Conservation (phyloP, 306 rosid genomes). For the Fagus crenata region DNA sequence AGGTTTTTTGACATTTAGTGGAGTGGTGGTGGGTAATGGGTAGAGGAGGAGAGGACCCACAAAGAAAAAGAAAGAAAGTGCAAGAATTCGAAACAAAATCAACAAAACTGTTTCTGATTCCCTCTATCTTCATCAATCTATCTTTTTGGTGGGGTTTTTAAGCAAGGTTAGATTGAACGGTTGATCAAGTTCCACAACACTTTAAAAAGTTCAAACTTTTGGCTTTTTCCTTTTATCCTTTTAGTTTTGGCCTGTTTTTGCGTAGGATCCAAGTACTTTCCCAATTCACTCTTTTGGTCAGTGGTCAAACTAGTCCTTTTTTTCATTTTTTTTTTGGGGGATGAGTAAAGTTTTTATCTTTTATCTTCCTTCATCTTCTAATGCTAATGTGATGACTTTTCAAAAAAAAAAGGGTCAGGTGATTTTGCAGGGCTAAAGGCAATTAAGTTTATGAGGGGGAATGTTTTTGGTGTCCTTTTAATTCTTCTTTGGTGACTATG, state of each 20-base stretch:
- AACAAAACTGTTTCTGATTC: not conserved
- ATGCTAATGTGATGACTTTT: conserved; percentile 14
- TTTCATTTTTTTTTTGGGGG: no score
- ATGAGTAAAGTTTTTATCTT: not conserved
- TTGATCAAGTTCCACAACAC: conserved; percentile 27
- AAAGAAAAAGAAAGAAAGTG: conserved; percentile 31
- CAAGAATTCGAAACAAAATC: conserved; percentile 23
- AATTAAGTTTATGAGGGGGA: conserved; percentile 28
- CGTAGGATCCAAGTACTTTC: conserved; percentile 58
- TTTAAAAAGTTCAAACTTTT: conserved; percentile 13
- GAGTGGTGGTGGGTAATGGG: conserved; percentile 44
- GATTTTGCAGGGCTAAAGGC: conserved; percentile 31
- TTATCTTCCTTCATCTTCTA: conserved; percentile 2
- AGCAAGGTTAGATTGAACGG: conserved; percentile 16
- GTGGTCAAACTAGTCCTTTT: not conserved
- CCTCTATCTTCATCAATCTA: conserved; percentile 23
- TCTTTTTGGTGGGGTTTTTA: conserved; percentile 30
- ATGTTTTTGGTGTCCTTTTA: conserved; percentile 28
- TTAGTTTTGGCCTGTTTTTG: conserved; percentile 31
- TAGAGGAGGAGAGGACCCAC: conserved; percentile 43
- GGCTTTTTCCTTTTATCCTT: conserved; percentile 26
- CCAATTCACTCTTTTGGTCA: conserved; percentile 33
- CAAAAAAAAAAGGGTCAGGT: conserved; percentile 1
- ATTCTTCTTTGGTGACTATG: no score
- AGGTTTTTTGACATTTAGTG: conserved; percentile 53